Evolutionary conservation across 129 eudicot genomes (phyloP).

Genomic region (Arctium lappa): DNA sequence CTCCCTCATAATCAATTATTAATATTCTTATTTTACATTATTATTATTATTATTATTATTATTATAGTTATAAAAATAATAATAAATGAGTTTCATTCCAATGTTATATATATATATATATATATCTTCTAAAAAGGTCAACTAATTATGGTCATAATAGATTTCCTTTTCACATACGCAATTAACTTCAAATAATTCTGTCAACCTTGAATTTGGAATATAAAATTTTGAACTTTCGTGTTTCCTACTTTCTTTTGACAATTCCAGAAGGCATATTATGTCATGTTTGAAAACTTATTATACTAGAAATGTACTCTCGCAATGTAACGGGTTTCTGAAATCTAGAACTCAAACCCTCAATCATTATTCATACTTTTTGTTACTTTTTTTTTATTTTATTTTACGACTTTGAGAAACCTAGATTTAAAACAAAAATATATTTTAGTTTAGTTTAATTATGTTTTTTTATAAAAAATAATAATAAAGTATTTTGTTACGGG

Average conservation of each 20-base stretch:
- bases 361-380: too few relatives aligned
- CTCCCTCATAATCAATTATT: neutral
- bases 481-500: too few relatives aligned
- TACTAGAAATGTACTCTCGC: too few relatives aligned
- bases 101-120: neutral
- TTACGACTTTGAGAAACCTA: too few relatives aligned
- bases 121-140: neutral
- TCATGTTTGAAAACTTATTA: neutral
- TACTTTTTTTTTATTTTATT: too few relatives aligned
- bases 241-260: neutral
- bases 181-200: neutral
- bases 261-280: neutral
- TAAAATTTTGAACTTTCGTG: neutral
- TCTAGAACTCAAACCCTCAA: too few relatives aligned
- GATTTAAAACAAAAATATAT: too few relatives aligned
- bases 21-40: neutral
- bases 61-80: neutral
- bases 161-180: too few relatives aligned
- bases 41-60: neutral
- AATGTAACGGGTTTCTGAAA: too few relatives aligned
- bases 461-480: too few relatives aligned
- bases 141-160: neutral
- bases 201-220: neutral
- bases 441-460: too few relatives aligned
- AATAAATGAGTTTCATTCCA: neutral